Conservation (phyloP, 1,284 basidiomycete genomes). For the Leccinum angustisporum region DNA sequence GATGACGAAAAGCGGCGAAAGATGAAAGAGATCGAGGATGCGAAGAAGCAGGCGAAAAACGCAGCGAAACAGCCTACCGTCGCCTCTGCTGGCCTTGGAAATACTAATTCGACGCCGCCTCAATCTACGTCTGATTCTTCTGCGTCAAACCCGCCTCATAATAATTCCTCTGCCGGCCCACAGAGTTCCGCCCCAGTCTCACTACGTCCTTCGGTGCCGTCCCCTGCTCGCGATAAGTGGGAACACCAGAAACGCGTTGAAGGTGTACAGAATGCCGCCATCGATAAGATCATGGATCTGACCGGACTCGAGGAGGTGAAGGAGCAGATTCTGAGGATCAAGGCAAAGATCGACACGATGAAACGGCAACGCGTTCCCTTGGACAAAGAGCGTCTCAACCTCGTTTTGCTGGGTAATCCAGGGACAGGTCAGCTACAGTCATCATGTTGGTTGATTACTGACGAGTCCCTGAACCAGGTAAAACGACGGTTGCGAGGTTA, state of each 20-base stretch:
- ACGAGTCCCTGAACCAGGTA: slow-evolving; percentile 41
- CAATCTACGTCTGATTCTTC: slow-evolving; percentile 9
- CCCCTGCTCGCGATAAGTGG: slow-evolving; percentile 45
- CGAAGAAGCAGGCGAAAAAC: slow-evolving; percentile 13
- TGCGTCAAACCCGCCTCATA: slow-evolving; percentile 5
- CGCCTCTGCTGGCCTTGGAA: neutral
- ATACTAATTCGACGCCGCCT: neutral
- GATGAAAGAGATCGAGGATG: slow-evolving; percentile 33
- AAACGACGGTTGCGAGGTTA: slow-evolving; percentile 67
- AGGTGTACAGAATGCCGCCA: slow-evolving; percentile 43
- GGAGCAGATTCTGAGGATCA: slow-evolving; percentile 46
- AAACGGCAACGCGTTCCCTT: slow-evolving; percentile 44
- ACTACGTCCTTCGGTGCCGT: slow-evolving; percentile 22
- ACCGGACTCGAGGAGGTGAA: slow-evolving; percentile 58
- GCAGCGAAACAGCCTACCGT: slow-evolving; percentile 10
- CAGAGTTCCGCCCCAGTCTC: slow-evolving; percentile 1
- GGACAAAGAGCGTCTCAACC: slow-evolving; percentile 51
- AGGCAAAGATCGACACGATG: slow-evolving; percentile 48
- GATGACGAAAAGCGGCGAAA: slow-evolving; percentile 31
- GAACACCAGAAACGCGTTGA: slow-evolving; percentile 46
- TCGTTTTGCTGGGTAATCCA: slow-evolving; percentile 56
- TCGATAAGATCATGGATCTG: slow-evolving; percentile 51
- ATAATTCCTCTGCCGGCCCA: neutral
- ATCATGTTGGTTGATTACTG: neutral
- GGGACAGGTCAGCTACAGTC: slow-evolving; percentile 46